A percentile compares a stretch with the other conserved stretches of the same genome.
These are phyloP conservation scores for Zancudomyces culisetae DNA, from an alignment of 371 early-diverging fungal genomes.

Conservation along the genomic window DNA sequence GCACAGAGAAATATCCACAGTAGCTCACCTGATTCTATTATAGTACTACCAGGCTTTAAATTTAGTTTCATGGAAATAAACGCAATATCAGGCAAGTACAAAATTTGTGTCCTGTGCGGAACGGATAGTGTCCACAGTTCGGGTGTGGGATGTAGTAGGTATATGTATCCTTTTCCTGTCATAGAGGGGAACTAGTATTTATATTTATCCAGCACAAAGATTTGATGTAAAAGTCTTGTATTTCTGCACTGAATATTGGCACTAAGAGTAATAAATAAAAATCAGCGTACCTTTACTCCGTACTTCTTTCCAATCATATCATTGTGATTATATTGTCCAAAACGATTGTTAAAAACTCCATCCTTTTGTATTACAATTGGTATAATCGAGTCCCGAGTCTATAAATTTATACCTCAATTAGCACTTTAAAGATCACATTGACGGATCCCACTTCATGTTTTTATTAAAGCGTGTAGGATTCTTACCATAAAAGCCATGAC, in stretches of 20 bases:
- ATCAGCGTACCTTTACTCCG: constrained; percentile 44
- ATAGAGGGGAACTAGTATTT: constrained; percentile 39
- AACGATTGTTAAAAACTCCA: constrained; percentile 43
- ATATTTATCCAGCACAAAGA: not conserved
- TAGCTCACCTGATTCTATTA: constrained; percentile 68
- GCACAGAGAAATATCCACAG: too few relatives aligned
- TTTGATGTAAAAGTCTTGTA: not conserved
- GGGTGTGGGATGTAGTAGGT: constrained; percentile 79
- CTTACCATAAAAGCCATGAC: constrained; percentile 39
- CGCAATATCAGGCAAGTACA: constrained; percentile 84
- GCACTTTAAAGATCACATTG: not conserved
- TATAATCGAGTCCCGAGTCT: constrained; percentile 46
- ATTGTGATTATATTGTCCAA: constrained; percentile 34
- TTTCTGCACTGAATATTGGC: not conserved
- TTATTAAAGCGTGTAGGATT: too few relatives aligned
- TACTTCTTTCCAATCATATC: constrained; percentile 70
- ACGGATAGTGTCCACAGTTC: constrained; percentile 85
- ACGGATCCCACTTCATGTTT: not conserved
- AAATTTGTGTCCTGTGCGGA: constrained; percentile 90
- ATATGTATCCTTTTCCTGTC: constrained; percentile 61
- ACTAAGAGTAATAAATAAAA: not conserved
- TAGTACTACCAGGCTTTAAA: constrained; percentile 60
- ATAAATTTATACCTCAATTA: not conserved
- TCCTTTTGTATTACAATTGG: constrained; percentile 35
- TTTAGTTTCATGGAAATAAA: constrained; percentile 61